Evolutionary conservation across 306 rosid species (phyloP).

Genomic region (Malus orientalis): DNA sequence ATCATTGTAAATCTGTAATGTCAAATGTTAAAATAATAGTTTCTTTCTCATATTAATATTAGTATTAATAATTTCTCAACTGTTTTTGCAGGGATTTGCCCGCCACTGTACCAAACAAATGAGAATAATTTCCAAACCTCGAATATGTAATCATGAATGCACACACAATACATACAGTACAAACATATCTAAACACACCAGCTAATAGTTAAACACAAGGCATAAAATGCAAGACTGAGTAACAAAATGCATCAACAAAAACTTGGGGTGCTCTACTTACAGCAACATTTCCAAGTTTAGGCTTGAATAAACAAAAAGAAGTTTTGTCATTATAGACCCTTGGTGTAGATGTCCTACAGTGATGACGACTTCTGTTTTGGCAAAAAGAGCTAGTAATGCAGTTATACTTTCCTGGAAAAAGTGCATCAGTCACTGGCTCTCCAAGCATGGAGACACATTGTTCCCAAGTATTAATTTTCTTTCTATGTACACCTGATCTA

Average conservation of each 20-base stretch:
- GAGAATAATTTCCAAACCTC: too few species aligned
- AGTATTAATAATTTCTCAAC: too few species aligned
- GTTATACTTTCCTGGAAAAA: constrained; percentile 15
- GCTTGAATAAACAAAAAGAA: constrained; percentile 30
- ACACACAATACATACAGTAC: background rate
- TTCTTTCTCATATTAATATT: background rate
- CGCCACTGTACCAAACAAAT: too few species aligned
- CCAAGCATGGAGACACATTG: constrained; percentile 28
- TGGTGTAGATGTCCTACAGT: constrained; percentile 24
- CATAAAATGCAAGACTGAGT: background rate
- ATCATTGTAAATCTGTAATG: background rate
- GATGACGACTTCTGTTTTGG: constrained; percentile 26
- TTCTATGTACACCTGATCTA: constrained; percentile 35
- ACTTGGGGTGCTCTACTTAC: constrained; percentile 35
- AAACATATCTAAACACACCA: background rate
- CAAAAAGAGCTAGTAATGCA: constrained; percentile 50
- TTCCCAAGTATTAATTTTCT: constrained; percentile 32
- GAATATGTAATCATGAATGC: background rate
- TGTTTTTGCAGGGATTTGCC: too few species aligned
- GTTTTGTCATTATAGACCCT: constrained; percentile 54
- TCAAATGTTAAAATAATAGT: background rate
- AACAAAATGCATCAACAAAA: background rate
- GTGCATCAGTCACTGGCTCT: constrained; percentile 26
- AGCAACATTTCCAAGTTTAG: constrained; percentile 20
- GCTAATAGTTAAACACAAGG: background rate